These are phyloP conservation scores for Lachnellula subtilissima DNA, from an alignment of 2,329 filamentous ascomycete species.

Conservation along the genomic window DNA sequence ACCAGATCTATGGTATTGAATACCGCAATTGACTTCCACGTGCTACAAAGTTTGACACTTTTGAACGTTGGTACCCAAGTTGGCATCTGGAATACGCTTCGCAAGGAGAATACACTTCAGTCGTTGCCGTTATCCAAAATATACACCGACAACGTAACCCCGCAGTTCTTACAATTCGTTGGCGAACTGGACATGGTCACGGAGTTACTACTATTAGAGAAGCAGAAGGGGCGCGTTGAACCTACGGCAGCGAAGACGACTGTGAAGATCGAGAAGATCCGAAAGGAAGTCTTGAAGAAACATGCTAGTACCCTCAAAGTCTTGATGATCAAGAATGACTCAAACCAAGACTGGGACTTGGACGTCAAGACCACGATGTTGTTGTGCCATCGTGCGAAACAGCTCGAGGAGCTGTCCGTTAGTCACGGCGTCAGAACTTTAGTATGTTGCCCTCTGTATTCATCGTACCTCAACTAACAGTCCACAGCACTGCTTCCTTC, in stretches of 20 bases:
- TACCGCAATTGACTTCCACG: conserved; percentile 51
- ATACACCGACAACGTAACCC: conserved; percentile 59
- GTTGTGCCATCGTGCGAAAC: conserved; percentile 46
- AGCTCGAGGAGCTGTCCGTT: conserved; percentile 51
- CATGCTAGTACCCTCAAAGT: conserved; percentile 50
- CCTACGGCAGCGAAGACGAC: conserved; percentile 47
- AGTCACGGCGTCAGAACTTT: conserved; percentile 50
- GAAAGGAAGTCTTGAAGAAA: conserved; percentile 51
- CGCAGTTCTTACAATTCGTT: conserved; percentile 49
- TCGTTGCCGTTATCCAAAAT: conserved; percentile 53
- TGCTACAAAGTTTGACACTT: conserved; percentile 53
- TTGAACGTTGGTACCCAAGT: conserved; percentile 60
- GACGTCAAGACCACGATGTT: conserved; percentile 50
- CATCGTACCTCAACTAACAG: not conserved
- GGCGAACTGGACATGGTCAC: conserved; percentile 48
- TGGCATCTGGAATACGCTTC: conserved; percentile 53
- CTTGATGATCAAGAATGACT: conserved; percentile 57
- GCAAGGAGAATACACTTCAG: conserved; percentile 47
- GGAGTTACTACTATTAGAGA: conserved; percentile 57
- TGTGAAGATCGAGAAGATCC: conserved; percentile 53
- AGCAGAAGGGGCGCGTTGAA: conserved; percentile 46
- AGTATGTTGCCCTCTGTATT: conserved; percentile 38
- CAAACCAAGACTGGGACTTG: conserved; percentile 50
- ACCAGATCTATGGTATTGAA: conserved; percentile 54
- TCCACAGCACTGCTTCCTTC: conserved; percentile 52